These are phyloP conservation scores for Huiozyma naganishii DNA, from an alignment of 805 yeast genomes.

Conservation along the genomic window DNA sequence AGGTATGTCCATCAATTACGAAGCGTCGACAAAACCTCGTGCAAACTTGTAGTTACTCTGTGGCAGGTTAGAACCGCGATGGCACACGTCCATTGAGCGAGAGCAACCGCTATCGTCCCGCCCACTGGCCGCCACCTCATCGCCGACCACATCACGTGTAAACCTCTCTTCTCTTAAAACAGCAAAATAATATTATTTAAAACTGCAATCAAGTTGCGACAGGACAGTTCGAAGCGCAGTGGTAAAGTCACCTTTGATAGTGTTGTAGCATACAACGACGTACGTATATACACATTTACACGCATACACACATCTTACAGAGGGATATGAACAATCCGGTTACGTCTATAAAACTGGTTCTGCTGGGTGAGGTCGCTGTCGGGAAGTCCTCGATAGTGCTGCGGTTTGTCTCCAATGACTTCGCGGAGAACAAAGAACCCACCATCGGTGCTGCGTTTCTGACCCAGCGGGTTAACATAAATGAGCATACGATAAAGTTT, in stretches of 20 bases:
- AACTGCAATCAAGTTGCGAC: no score
- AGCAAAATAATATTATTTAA: no score
- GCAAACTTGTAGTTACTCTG: slow-evolving; percentile 13
- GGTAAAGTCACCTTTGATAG: no score
- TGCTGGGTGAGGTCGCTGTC: slow-evolving; percentile 95
- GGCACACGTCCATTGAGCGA: not conserved
- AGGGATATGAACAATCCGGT: slow-evolving; percentile 19
- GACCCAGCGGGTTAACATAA: slow-evolving; percentile 85
- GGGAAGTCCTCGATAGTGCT: slow-evolving; percentile 90
- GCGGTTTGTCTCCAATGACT: slow-evolving; percentile 88
- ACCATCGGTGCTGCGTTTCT: slow-evolving; percentile 97
- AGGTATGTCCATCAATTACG: slow-evolving; percentile 7
- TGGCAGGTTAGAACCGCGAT: not conserved
- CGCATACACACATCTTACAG: not conserved
- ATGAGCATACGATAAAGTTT: slow-evolving; percentile 78
- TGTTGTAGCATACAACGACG: no score
- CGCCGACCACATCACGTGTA: not conserved
- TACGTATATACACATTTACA: no score
- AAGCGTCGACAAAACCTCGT: slow-evolving; percentile 20
- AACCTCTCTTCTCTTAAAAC: no score
- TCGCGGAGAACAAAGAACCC: slow-evolving; percentile 95
- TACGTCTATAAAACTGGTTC: slow-evolving; percentile 64
- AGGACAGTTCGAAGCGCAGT: no score
- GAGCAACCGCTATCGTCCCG: not conserved
- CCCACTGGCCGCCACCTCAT: not conserved